Evolutionary conservation across 2,329 filamentous ascomycete genomes (phyloP).

Genomic region (Sporothrix euskadiensis): DNA sequence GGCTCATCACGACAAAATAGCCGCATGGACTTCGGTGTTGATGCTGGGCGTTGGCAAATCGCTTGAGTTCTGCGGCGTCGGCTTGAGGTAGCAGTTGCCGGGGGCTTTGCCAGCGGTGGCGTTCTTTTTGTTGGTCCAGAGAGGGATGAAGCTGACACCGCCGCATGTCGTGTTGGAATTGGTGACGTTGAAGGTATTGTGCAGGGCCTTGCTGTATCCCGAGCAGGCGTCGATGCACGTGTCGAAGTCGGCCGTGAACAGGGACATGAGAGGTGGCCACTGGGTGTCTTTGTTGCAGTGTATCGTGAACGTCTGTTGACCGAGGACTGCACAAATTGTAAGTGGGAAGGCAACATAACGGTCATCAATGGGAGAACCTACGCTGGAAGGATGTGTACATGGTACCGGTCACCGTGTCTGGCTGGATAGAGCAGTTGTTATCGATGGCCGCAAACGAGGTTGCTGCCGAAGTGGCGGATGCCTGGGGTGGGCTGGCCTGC

Average conservation of each 20-base stretch:
- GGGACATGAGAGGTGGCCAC: constrained; percentile 42
- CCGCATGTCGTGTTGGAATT: constrained; percentile 42
- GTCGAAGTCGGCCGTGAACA: constrained; percentile 48
- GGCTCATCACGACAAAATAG: constrained; percentile 33
- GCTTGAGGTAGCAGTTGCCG: constrained; percentile 51
- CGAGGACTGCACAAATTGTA: constrained; percentile 40
- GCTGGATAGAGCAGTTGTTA: constrained; percentile 44
- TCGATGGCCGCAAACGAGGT: constrained; percentile 41
- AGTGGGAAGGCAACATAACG: not conserved
- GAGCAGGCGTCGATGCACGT: constrained; percentile 53
- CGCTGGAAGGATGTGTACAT: constrained; percentile 44
- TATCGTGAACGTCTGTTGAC: constrained; percentile 43
- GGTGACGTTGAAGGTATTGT: constrained; percentile 23
- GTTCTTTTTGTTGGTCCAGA: constrained; percentile 44
- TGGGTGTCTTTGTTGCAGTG: constrained; percentile 49
- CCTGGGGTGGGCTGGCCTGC: not conserved
- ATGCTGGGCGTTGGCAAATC: constrained; percentile 39
- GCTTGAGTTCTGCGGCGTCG: constrained; percentile 40
- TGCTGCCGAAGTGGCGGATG: constrained; percentile 32
- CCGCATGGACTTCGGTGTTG: constrained; percentile 43
- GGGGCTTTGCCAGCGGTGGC: constrained; percentile 42
- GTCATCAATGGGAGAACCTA: constrained; percentile 35
- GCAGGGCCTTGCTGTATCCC: constrained; percentile 41
- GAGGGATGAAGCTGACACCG: constrained; percentile 46
- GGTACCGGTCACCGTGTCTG: constrained; percentile 42